phyloP scores from a whole-genome alignment of 2,329 filamentous ascomycete genomes.

The Aspergillus sp. region DNA sequence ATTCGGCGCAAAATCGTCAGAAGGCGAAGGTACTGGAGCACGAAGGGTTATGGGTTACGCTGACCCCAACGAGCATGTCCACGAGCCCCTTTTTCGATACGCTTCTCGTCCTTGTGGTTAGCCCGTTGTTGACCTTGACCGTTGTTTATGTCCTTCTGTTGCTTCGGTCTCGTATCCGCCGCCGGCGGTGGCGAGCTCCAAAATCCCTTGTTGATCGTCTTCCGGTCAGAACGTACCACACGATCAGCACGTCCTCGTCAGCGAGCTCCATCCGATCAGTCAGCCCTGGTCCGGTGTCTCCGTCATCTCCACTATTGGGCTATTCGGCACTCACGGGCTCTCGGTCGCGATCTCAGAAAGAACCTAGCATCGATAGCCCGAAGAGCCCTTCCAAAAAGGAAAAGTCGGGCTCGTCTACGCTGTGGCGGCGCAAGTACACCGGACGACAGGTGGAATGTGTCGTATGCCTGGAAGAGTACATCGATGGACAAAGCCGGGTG shows the following conservation, averaged over 20 bases:
- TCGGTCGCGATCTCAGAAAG: constrained; percentile 39
- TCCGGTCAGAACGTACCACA: constrained; percentile 94
- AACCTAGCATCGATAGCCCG: constrained; percentile 24
- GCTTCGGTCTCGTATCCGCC: constrained; percentile 80
- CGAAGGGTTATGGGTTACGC: constrained; percentile 92
- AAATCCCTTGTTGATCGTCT: constrained; percentile 93
- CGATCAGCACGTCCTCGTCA: constrained; percentile 65
- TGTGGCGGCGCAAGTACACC: constrained; percentile 57
- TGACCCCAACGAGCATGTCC: constrained; percentile 83
- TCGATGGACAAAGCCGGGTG: constrained; percentile 88
- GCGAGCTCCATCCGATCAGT: constrained; percentile 56
- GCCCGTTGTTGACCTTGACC: constrained; percentile 85
- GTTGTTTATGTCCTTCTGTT: constrained; percentile 89
- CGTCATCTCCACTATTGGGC: constrained; percentile 72
- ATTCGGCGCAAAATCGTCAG: constrained; percentile 14
- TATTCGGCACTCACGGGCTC: constrained; percentile 27
- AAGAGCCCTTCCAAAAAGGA: constrained; percentile 29
- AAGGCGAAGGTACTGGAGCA: constrained; percentile 49
- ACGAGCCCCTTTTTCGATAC: constrained; percentile 95
- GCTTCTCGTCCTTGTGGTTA: constrained; percentile 91
- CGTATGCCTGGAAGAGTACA: constrained; percentile 93
- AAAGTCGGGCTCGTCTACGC: constrained; percentile 40
- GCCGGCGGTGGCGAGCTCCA: constrained; percentile 91
- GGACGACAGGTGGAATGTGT: constrained; percentile 81
- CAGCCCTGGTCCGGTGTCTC: constrained; percentile 64